Evolutionary conservation across 257 asterid genomes (phyloP).

Genomic region (Solanum ossicruentum): DNA sequence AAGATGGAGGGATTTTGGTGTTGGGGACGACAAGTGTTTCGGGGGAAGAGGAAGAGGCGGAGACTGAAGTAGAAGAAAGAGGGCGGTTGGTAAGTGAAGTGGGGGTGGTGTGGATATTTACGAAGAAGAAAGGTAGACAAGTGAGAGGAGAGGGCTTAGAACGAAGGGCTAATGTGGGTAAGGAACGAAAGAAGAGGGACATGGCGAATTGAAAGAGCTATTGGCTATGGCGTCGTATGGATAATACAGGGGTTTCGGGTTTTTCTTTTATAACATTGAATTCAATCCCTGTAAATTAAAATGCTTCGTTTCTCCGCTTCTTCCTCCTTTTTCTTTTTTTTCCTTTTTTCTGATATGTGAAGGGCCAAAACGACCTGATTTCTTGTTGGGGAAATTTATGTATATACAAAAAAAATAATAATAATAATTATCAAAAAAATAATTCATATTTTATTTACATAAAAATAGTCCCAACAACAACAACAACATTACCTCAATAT

Average conservation of each 20-base stretch:
- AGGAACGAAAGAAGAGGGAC: constrained; percentile 59
- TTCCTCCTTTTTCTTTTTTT: too few relatives aligned
- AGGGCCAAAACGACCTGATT: too few relatives aligned
- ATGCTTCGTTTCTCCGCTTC: too few relatives aligned
- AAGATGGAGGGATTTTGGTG: constrained; percentile 16
- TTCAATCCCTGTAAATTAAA: too few relatives aligned
- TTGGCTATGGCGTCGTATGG: neutral
- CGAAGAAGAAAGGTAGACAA: constrained; percentile 11
- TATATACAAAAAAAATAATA: too few relatives aligned
- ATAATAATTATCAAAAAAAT: too few relatives aligned
- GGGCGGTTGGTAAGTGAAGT: constrained; percentile 17
- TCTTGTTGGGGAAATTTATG: too few relatives aligned
- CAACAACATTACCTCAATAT: too few relatives aligned
- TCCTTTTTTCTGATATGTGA: too few relatives aligned
- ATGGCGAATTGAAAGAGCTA: neutral
- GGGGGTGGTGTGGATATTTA: constrained; percentile 5
- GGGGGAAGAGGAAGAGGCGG: constrained; percentile 17
- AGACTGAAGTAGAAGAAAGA: constrained; percentile 5
- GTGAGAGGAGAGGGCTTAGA: constrained; percentile 26
- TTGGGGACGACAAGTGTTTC: constrained; percentile 24
- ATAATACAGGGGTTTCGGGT: neutral
- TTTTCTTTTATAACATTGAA: too few relatives aligned
- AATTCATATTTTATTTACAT: too few relatives aligned
- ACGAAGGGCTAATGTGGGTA: constrained; percentile 54
- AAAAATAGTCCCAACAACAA: too few relatives aligned